Conservation (phyloP, 768 basidiomycete genomes). For the Tricholoma bakamatsutake region DNA sequence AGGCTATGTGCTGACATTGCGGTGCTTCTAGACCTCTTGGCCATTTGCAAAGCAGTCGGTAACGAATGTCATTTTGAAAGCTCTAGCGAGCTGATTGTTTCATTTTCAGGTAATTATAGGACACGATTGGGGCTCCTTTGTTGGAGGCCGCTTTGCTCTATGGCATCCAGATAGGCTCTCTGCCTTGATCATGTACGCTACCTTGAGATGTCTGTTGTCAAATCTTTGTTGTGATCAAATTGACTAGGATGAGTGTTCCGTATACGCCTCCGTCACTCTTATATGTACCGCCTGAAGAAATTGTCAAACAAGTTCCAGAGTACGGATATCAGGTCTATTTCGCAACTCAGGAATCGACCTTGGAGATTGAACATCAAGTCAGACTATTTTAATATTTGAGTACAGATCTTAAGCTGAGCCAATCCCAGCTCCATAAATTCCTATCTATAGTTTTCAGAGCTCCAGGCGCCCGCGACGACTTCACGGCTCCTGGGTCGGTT, state of each 20-base stretch:
- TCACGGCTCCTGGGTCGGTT: constrained; percentile 20
- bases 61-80: neutral
- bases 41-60: constrained; percentile 49
- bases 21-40: constrained; percentile 56
- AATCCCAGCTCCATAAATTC: constrained; percentile 33
- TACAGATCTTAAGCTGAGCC: neutral
- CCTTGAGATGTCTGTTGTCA: neutral
- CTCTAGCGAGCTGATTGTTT: neutral
- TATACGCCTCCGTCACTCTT: constrained; percentile 51
- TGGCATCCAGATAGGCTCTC: constrained; percentile 63
- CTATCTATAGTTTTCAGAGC: constrained; percentile 23
- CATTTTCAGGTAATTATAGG: constrained; percentile 55
- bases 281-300: constrained; percentile 45
- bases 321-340: constrained; percentile 70
- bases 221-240: neutral
- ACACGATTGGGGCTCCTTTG: constrained; percentile 77
- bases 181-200: constrained; percentile 55
- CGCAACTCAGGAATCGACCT: constrained; percentile 41
- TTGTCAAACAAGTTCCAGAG: constrained; percentile 47
- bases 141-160: constrained; percentile 59
- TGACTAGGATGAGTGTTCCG: constrained; percentile 55
- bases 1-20: constrained; percentile 56
- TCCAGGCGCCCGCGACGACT: constrained; percentile 14
- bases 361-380: constrained; percentile 55
- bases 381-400: constrained; percentile 9